phyloP scores from a whole-genome alignment of 169 alveolate species.

The Eimeria sp. region DNA sequence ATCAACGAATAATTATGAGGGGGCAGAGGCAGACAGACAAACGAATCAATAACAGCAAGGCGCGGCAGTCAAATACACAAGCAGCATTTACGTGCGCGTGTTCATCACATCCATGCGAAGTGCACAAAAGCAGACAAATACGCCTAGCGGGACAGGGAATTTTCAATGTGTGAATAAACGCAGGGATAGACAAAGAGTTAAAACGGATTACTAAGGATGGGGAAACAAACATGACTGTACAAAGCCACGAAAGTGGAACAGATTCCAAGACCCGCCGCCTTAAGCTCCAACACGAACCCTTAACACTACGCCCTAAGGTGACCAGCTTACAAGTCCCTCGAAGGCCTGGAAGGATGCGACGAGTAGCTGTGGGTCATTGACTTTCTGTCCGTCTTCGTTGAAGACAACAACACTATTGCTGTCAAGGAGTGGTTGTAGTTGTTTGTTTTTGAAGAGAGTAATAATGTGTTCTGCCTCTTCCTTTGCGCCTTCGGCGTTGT shows the following conservation, averaged over 20 bases:
- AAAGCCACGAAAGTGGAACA: background rate
- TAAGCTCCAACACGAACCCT: background rate
- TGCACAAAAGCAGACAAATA: background rate
- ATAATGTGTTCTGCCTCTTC: conserved; percentile 56
- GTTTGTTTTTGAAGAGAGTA: conserved; percentile 16
- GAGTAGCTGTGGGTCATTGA: background rate
- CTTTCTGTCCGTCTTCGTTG: conserved; percentile 17
- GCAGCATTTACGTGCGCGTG: background rate
- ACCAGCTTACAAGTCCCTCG: conserved; percentile 16
- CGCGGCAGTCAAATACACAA: background rate
- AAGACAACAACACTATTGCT: conserved; percentile 1
- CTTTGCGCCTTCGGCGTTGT: conserved; percentile 10
- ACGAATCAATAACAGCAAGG: background rate
- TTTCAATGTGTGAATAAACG: background rate
- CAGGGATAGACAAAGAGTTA: background rate
- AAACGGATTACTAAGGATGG: background rate
- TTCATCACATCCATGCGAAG: background rate
- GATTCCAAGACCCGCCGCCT: background rate
- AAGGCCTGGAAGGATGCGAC: conserved; percentile 45
- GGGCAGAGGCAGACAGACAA: background rate
- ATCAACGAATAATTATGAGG: background rate
- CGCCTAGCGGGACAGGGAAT: background rate
- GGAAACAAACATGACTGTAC: background rate
- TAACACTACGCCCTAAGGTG: background rate
- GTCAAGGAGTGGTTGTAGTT: conserved; percentile 57